Evolutionary conservation across 768 basidiomycete genomes (phyloP).

Genomic region (Cubamyces sp.): DNA sequence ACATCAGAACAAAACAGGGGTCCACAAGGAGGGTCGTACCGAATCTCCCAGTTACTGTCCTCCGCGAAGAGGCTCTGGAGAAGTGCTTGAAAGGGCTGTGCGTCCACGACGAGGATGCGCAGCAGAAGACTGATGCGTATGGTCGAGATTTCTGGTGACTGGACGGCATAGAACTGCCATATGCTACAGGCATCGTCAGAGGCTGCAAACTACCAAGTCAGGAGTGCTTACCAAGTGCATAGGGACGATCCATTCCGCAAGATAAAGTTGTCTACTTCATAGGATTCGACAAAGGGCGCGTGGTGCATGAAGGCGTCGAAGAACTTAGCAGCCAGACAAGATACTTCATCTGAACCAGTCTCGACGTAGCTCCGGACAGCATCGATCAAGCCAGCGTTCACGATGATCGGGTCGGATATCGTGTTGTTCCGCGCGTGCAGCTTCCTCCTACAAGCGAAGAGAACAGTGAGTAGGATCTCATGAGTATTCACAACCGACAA

Average conservation of each 20-base stretch:
- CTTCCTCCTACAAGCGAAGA: constrained; percentile 47
- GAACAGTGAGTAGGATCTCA: background rate
- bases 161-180: constrained; percentile 72
- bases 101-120: constrained; percentile 63
- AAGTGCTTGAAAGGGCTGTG: constrained; percentile 61
- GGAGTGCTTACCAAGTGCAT: constrained; percentile 56
- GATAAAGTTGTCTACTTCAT: constrained; percentile 77
- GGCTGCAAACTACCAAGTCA: background rate
- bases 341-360: constrained; percentile 51
- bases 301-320: constrained; percentile 61
- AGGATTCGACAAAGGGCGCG: constrained; percentile 60
- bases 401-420: constrained; percentile 60
- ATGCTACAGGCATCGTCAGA: constrained; percentile 43
- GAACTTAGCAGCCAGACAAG: constrained; percentile 62
- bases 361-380: constrained; percentile 55
- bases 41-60: constrained; percentile 47
- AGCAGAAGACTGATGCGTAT: constrained; percentile 61
- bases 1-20: background rate
- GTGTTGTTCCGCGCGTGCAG: constrained; percentile 44
- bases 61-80: constrained; percentile 46
- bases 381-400: constrained; percentile 60
- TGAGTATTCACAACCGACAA: constrained; percentile 23
- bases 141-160: constrained; percentile 54
- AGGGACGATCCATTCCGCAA: constrained; percentile 62
- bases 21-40: constrained; percentile 42